Evolutionary conservation across 1,284 basidiomycete genomes (phyloP).

Genomic region (Ceratorhiza oryzae-sativae): DNA sequence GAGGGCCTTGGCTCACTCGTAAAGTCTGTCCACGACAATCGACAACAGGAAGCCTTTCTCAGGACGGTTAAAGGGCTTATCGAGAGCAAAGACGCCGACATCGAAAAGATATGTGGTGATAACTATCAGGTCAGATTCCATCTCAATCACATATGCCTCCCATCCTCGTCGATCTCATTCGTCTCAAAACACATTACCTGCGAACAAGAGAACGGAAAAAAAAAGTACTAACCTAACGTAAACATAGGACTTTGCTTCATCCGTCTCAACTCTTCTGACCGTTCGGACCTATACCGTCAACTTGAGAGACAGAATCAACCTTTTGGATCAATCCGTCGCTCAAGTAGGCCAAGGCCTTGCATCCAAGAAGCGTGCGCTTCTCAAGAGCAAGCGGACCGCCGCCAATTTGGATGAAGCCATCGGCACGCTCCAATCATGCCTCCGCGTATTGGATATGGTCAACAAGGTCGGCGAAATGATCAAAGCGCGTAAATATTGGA

Average conservation of each 20-base stretch:
- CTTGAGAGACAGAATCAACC: slow-evolving; percentile 77
- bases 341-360: slow-evolving; percentile 84
- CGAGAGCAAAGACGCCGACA: slow-evolving; percentile 92
- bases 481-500: slow-evolving; percentile 92
- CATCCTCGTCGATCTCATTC: not conserved
- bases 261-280: slow-evolving; percentile 92
- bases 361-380: slow-evolving; percentile 87
- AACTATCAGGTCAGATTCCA: slow-evolving; percentile 76
- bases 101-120: slow-evolving; percentile 92
- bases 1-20: slow-evolving; percentile 93
- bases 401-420: slow-evolving; percentile 96
- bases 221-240: not conserved
- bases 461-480: slow-evolving; percentile 94
- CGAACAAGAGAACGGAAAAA: not conserved
- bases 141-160: slow-evolving; percentile 5
- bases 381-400: slow-evolving; percentile 91
- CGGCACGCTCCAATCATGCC: slow-evolving; percentile 89
- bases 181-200: not conserved
- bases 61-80: slow-evolving; percentile 87
- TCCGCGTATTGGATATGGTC: slow-evolving; percentile 93
- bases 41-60: slow-evolving; percentile 91
- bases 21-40: slow-evolving; percentile 88
- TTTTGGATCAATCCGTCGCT: slow-evolving; percentile 72
- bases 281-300: slow-evolving; percentile 89
- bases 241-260: slow-evolving; percentile 85